Base-by-base conservation (phyloP, 345 rosid species). In the Cardamine occulta region DNA sequence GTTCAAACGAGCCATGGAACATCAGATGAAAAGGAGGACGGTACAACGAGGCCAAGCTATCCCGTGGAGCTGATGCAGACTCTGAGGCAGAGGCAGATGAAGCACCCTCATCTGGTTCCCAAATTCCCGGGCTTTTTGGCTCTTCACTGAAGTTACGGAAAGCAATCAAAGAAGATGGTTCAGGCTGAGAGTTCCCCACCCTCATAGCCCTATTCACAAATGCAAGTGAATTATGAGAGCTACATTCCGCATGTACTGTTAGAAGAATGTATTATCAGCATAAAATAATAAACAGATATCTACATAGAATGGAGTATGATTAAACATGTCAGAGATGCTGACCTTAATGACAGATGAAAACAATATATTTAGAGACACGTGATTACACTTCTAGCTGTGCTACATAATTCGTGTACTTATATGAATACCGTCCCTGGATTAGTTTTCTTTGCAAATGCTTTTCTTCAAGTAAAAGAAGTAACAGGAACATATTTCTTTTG, bases 71-170 rank as follows among this genome's bases (percentile, higher is more conserved):
- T 21, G 74, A 67, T 32, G 78, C 56, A 8, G 77, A 9, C 59
- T 66, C 74, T 60, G 78, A 63, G 26, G 73, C 78, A 52, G 81
- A 62, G 23, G 70, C 75, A 56, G 82, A 79, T 45, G 79, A 94
- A 56, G 75, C 78, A 60, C 86, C 93, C 44, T 79, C 75, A 21
- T 79, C 75, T 57, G 79, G 42, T 57, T 79, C 82, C 82, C 99
- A 91, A 31, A 93, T 87, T 48, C 89, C 97, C 18, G 97, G 91
- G 79, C 74, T 88, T 74, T 81, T 96, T 84, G 84, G 83, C 85
- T 96, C 99, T 80, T 96, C 96, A 8, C 86, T 78, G 77, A 96
- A 89, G 85, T 96, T 91, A 52, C 96, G 91, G 74, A 96, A 91
- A 39, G 97, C 98, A 79, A 93, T 63, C 82, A 91, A 13, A n/a